A percentile compares a stretch with the other conserved stretches of the same genome.
phyloP scores from a whole-genome alignment of 176 grass and related monocot genomes.

The Typha latifolia region DNA sequence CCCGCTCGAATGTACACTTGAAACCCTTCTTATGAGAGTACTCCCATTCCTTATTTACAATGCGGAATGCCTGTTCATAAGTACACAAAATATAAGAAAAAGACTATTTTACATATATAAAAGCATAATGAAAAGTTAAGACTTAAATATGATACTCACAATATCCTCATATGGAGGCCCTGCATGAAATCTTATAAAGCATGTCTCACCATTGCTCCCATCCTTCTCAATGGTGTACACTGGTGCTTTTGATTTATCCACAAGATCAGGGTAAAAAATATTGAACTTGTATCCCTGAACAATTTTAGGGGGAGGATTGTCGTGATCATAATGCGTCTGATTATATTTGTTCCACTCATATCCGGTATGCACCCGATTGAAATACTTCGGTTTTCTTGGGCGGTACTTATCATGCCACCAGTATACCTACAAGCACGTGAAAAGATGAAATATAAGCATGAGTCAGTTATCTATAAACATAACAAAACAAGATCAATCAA shows the following conservation, averaged over 20 bases:
- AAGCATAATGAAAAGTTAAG: conserved; percentile 7
- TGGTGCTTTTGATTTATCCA: conserved; percentile 87
- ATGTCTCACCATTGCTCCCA: conserved; percentile 75
- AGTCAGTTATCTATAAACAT: conserved; percentile 11
- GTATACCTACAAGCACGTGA: conserved; percentile 51
- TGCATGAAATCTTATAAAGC: conserved; percentile 78
- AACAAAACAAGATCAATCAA: background rate
- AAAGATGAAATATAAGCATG: background rate
- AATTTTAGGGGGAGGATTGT: conserved; percentile 89
- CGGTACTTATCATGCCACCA: conserved; percentile 99
- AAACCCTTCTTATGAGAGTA: conserved; percentile 99
- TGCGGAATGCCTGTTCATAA: conserved; percentile 52
- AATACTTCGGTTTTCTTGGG: conserved; percentile 93
- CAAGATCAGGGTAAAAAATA: conserved; percentile 96
- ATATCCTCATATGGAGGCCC: conserved; percentile 97
- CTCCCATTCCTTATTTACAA: conserved; percentile 98
- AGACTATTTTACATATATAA: background rate
- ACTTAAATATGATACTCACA: conserved; percentile 31
- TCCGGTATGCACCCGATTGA: conserved; percentile 94
- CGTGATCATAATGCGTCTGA: conserved; percentile 92
- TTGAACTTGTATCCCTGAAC: conserved; percentile 99
- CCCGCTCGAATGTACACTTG: conserved; percentile 92
- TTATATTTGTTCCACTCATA: conserved; percentile 99
- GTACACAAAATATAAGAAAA: background rate
- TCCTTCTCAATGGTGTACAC: conserved; percentile 87